These are phyloP conservation scores for Russula compacta DNA, from an alignment of 768 basidiomycete genomes.

Conservation along the genomic window DNA sequence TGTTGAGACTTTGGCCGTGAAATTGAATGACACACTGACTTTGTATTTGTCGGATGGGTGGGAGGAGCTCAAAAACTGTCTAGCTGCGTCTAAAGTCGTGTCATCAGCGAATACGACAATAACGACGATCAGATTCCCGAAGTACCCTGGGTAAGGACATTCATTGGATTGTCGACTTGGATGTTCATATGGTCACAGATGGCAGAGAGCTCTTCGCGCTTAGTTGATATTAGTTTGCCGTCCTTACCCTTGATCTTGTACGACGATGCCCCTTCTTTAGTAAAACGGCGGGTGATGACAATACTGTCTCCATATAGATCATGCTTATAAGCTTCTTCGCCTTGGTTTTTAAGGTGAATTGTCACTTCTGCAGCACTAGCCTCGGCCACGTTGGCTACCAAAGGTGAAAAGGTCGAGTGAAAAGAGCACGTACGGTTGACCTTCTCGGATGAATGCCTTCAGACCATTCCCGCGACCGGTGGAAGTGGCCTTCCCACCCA, in stretches of 20 bases:
- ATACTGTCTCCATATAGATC: conserved; percentile 84
- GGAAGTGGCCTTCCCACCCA: conserved; percentile 87
- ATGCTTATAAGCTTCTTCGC: conserved; percentile 80
- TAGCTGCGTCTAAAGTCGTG: conserved; percentile 7
- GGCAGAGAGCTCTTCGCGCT: conserved; percentile 74
- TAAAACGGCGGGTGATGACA: conserved; percentile 72
- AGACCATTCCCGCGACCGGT: conserved; percentile 85
- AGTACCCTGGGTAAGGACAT: conserved; percentile 78
- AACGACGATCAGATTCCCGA: neutral
- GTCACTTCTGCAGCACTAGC: conserved; percentile 63
- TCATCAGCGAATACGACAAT: neutral
- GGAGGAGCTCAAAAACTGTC: conserved; percentile 77
- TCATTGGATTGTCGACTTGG: conserved; percentile 95
- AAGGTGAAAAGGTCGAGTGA: neutral
- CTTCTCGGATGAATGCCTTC: conserved; percentile 80
- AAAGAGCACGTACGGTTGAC: conserved; percentile 51
- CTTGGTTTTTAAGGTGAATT: conserved; percentile 80
- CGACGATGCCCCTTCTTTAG: conserved; percentile 58
- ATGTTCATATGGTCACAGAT: conserved; percentile 97
- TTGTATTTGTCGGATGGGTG: conserved; percentile 82
- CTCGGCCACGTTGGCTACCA: neutral
- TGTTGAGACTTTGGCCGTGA: neutral
- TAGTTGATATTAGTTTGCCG: conserved; percentile 57
- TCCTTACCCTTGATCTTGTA: conserved; percentile 80
- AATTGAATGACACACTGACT: conserved; percentile 32